A percentile compares a stretch with the other conserved stretches of the same genome.
These are phyloP conservation scores for Galerina marginata DNA, from an alignment of 768 basidiomycete genomes.

Conservation along the genomic window DNA sequence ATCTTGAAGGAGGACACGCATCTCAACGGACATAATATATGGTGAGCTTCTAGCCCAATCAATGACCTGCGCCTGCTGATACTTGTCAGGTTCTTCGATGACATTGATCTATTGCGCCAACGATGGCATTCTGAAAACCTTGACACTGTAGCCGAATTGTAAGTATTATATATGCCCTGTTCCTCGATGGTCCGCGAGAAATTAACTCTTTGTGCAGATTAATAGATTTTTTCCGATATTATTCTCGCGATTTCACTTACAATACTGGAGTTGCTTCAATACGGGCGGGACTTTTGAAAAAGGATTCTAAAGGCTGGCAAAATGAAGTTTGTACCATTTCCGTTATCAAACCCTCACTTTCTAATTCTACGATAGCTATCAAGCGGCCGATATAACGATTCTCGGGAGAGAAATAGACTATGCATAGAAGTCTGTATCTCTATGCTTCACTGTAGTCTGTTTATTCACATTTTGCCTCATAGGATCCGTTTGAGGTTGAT, in stretches of 20 bases:
- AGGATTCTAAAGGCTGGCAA: slow-evolving; percentile 94
- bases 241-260: slow-evolving; percentile 91
- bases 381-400: slow-evolving; percentile 62
- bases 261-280: slow-evolving; percentile 92
- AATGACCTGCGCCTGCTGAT: slow-evolving; percentile 13
- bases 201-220: slow-evolving; percentile 54
- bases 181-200: slow-evolving; percentile 14
- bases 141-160: slow-evolving; percentile 94
- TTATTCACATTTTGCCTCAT: slow-evolving; percentile 4
- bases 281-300: slow-evolving; percentile 85
- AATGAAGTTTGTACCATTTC: slow-evolving; percentile 68
- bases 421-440: slow-evolving; percentile 82
- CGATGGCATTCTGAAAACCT: slow-evolving; percentile 95
- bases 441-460: neutral
- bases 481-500: slow-evolving; percentile 98
- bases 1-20: slow-evolving; percentile 73
- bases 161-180: slow-evolving; percentile 32
- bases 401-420: slow-evolving; percentile 89
- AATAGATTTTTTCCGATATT: slow-evolving; percentile 98
- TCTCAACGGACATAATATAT: slow-evolving; percentile 81
- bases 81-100: slow-evolving; percentile 87
- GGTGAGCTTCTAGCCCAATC: slow-evolving; percentile 45
- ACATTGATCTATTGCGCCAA: slow-evolving; percentile 88
- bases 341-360: neutral
- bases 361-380: slow-evolving; percentile 43